Evolutionary conservation across 805 yeast genomes (phyloP), one percentile per base, ranked within the genome.

Genomic region (Metschnikowia baotianmanensis): DNA sequence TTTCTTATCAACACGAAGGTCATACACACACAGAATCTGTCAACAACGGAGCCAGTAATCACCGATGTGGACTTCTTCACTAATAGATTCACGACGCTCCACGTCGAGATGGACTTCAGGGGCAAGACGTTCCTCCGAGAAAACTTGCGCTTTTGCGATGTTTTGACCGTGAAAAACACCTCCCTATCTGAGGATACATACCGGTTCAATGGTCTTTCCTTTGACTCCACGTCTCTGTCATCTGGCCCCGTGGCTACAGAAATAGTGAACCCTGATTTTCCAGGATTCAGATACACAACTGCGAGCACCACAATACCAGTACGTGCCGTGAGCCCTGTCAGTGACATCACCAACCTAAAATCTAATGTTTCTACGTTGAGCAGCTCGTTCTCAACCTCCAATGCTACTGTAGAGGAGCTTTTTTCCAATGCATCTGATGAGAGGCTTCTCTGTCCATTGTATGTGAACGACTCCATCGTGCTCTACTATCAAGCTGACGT

Each of bases 11-110:
- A 66, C 49, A 43, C 70, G 24, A 50, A 58, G 48, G 65, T 66
- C 11, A 33, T 3, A 18, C 36, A 47, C 34, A 31, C 16, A 10
- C 19, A 31, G 12, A 42, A 45, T 25, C 16, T 17, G 9, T 19
- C 37, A 11, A 16, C 44, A 8, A 39, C 40, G 1, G 35, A 38
- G 7, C 52, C 53, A 12, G 39, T 59, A 4, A 67, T 76, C 8
- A 48, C 60, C 11, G 81, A 76, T 45, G 73, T 74, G 23, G 67
- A 77, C 48, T 9, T 47, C 2, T 56, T 67, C 3, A 69, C 80
- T 1, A 74, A 76, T 53, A 65, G 58, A 46, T 76, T 57, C 51
- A 74, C 81, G 8, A 73, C 79, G 2, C 53, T 77, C 31, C 77
- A 73, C 38, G 71, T 73, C 10, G 61, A 63, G 26, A 56, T 75